phyloP scores from a whole-genome alignment of 2,329 filamentous ascomycete genomes.

The Rachicladosporium sp. region DNA sequence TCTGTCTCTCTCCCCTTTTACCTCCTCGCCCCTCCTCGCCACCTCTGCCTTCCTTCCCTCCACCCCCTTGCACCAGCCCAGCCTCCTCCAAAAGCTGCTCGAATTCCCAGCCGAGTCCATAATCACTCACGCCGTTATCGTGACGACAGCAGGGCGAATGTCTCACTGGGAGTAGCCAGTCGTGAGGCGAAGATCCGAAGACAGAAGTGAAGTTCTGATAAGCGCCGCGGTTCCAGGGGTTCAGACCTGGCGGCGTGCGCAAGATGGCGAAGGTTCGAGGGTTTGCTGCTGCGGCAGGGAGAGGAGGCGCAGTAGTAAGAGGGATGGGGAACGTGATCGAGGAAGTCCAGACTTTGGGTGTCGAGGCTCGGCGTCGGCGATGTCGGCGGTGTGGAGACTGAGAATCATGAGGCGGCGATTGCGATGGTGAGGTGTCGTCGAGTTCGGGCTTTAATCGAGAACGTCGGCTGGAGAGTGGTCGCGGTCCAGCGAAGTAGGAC shows the following conservation, averaged over 20 bases:
- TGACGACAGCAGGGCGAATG: conserved; percentile 64
- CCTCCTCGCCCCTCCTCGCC: conserved; percentile 1
- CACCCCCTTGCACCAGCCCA: conserved; percentile 13
- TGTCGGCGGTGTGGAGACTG: background rate
- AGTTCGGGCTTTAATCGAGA: conserved; percentile 17
- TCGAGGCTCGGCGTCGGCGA: conserved; percentile 1
- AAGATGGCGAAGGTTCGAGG: conserved; percentile 66
- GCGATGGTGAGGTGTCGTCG: too few species aligned
- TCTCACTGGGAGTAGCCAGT: conserved; percentile 72
- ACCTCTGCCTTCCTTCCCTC: conserved; percentile 2
- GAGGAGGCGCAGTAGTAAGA: conserved; percentile 21
- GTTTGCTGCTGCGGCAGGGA: conserved; percentile 12
- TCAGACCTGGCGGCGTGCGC: conserved; percentile 59
- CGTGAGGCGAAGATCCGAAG: conserved; percentile 58
- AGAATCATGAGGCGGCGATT: too few species aligned
- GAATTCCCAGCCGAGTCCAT: conserved; percentile 23
- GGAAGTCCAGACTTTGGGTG: conserved; percentile 18
- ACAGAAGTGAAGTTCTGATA: conserved; percentile 63
- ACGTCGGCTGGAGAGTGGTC: conserved; percentile 23
- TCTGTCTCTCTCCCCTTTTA: conserved; percentile 1
- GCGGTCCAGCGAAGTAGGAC: conserved; percentile 17
- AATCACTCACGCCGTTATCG: conserved; percentile 19
- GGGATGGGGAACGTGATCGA: conserved; percentile 49
- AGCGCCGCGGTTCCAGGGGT: conserved; percentile 69
- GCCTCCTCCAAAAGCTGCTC: conserved; percentile 21